Base-by-base conservation (phyloP, 2,329 filamentous ascomycete species). In the Colletotrichum echinochloae region DNA sequence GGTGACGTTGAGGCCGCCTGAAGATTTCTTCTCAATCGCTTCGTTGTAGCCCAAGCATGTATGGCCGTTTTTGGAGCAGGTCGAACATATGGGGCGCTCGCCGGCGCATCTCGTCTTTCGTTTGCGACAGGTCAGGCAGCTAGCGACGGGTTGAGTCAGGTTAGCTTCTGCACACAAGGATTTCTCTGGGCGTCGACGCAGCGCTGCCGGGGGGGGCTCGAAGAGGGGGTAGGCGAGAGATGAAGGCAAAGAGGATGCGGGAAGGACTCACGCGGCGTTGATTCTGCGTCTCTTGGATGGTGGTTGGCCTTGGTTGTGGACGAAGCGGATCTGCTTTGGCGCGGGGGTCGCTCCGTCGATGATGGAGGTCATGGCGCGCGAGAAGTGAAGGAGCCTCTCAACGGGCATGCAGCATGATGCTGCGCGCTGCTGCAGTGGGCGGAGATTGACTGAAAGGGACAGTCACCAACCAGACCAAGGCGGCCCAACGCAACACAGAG, bases 291-390 rank as follows among this genome's bases (percentile, higher is more conserved):
- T 86, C 81, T 95, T 95, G 33, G 91, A 91, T 72, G 93, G 92
- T 59, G 93, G 93, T 74, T 93, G 91, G 72, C 93, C 92, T 81
- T 94, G 92, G 76, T 91, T 94, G 74, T 94, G 92, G 75, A 95
- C 92, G 79, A 95, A 95, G 75, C 92, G 91, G 74, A 94, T 93
- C 78, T 88, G 86, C 79, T 88, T 89, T 66, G 83, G 86, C 55
- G 83, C 79, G 68, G 84, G 82, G 72, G 82, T 77, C 75, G 78
- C 75, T 74, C 77, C 77, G 75, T 84, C 84, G 75, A 82, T 79
- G 75, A 83, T 78, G 57, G 68, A 71, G 63, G 59, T 72, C 71
- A 72, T 71, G 60, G 63, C 71, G 71, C 70, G 61, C 57, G 41
- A 72, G 62, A n/a, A n/a, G 62, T 70, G 56, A 70, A 59, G 56